phyloP scores from a whole-genome alignment of 179 eudicot genomes.

The Amaranthus tricolor region DNA sequence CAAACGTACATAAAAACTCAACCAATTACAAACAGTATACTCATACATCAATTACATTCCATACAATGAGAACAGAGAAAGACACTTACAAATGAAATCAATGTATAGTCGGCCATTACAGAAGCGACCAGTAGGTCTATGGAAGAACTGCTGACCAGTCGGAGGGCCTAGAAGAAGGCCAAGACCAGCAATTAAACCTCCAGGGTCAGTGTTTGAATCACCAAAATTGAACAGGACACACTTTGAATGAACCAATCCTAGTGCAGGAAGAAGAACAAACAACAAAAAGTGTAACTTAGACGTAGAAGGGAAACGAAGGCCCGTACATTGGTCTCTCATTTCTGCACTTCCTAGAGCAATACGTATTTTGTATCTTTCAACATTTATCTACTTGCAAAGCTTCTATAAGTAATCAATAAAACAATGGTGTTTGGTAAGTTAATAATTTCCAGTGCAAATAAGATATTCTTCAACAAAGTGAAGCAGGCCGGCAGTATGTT shows the following conservation, averaged over 20 bases:
- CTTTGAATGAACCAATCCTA: slow-evolving; percentile 22
- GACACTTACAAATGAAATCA: slow-evolving; percentile 31
- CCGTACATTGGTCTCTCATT: slow-evolving; percentile 15
- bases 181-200: slow-evolving; percentile 28
- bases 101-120: slow-evolving; percentile 36
- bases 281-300: not conserved
- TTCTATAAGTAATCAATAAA: not conserved
- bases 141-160: slow-evolving; percentile 36
- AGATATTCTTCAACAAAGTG: not conserved
- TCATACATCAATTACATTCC: not conserved
- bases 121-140: slow-evolving; percentile 31
- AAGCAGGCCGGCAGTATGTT: not conserved
- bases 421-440: not conserved
- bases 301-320: not conserved
- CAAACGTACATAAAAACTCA: not conserved
- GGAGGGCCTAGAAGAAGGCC: slow-evolving; percentile 37
- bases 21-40: not conserved
- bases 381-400: not conserved
- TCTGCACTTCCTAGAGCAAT: not conserved
- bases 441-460: not conserved
- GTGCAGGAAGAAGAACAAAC: slow-evolving; percentile 8
- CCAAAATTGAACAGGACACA: slow-evolving; percentile 35
- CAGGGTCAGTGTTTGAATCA: slow-evolving; percentile 34
- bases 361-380: not conserved
- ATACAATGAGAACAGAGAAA: not conserved